A percentile compares a stretch with the other conserved stretches of the same genome.
Evolutionary conservation across 495 filamentous ascomycete genomes (phyloP).

Genomic region (Xylaria palmicola): DNA sequence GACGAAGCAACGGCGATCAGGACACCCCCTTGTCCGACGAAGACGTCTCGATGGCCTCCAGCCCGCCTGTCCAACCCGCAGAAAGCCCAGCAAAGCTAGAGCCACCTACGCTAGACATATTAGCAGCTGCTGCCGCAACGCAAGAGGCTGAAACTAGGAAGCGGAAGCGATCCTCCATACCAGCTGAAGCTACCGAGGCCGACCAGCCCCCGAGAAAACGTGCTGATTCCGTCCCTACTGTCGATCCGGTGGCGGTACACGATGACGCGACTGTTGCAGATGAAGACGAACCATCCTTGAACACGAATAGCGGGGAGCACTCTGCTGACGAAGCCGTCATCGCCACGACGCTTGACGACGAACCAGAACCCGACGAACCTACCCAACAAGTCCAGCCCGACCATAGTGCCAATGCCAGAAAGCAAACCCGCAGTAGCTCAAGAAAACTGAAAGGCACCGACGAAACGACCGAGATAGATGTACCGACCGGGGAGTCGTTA

Average conservation of each 20-base stretch:
- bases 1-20: conserved; percentile 37
- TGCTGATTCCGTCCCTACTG: conserved; percentile 46
- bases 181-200: conserved; percentile 43
- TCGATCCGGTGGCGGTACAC: conserved; percentile 28
- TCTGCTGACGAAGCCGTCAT: conserved; percentile 41
- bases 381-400: conserved; percentile 27
- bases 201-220: conserved; percentile 60
- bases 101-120: conserved; percentile 25
- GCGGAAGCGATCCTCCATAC: conserved; percentile 48
- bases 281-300: conserved; percentile 40
- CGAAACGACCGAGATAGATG: conserved; percentile 24
- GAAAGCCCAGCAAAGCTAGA: conserved; percentile 19
- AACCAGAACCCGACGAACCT: conserved; percentile 24
- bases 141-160: conserved; percentile 49
- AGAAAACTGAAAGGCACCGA: conserved; percentile 42
- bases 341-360: conserved; percentile 13
- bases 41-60: conserved; percentile 37
- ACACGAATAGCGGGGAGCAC: conserved; percentile 39
- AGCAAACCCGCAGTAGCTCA: conserved; percentile 38
- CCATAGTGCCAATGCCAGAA: conserved; percentile 35
- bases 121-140: conserved; percentile 25
- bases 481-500: conserved; percentile 31
- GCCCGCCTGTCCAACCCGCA: conserved; percentile 27
- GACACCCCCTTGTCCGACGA: conserved; percentile 44
- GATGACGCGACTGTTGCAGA: conserved; percentile 45